Conservation (phyloP, 176 grass and related monocot genomes). For the Carex parvula region DNA sequence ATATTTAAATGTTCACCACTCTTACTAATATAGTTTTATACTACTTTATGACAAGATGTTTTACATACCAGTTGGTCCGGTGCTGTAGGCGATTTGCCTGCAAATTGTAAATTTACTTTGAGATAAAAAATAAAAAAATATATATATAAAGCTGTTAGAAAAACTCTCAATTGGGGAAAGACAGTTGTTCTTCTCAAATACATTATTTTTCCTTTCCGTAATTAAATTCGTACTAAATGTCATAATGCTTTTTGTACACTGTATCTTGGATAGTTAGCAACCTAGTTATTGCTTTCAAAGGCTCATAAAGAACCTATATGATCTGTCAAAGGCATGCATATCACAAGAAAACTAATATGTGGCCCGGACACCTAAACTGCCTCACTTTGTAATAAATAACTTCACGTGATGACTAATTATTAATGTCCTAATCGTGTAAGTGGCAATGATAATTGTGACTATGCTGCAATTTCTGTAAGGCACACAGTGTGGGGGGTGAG, state of each 20-base stretch:
- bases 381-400: neutral
- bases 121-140: neutral
- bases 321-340: neutral
- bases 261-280: neutral
- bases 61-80: slow-evolving; percentile 48
- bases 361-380: neutral
- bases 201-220: neutral
- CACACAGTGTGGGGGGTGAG: neutral
- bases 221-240: neutral
- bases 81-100: slow-evolving; percentile 48
- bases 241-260: neutral
- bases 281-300: neutral
- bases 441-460: neutral
- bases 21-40: neutral
- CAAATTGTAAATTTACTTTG: slow-evolving; percentile 9
- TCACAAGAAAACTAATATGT: neutral
- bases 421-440: neutral
- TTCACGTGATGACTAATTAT: neutral
- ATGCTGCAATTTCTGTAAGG: neutral
- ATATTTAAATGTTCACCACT: neutral
- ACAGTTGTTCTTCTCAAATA: neutral
- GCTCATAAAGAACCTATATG: neutral
- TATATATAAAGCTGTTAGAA: neutral
- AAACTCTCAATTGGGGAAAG: neutral
- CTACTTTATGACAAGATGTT: neutral